Evolutionary conservation across 208 protist genomes (phyloP), one percentile per base, ranked within the genome.

Genomic region (Leishmania tarentolae): DNA sequence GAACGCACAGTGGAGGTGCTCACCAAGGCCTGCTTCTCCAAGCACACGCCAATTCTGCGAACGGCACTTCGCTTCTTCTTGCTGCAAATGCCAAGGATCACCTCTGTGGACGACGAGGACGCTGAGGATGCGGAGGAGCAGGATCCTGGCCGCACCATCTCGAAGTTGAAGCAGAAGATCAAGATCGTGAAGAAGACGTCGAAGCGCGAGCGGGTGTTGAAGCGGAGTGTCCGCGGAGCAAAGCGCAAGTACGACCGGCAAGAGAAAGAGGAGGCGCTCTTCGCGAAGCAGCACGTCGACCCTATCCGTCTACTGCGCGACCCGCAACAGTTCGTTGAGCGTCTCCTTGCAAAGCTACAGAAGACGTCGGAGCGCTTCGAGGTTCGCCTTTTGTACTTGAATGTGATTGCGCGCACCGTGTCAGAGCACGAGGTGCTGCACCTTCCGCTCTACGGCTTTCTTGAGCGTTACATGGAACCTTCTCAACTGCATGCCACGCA

Each of bases 51-150:
- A 13, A 98, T 99, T 78, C 76, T 98, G 3, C 92, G 95, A n/a
- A 98, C 92, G 15, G 95, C 99, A 8, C 86, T 99, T 46, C 91
- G 98, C 50, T 99, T 99, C 80, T 99, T 99, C 80, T 90, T 99
- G 19, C 78, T 98, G 46, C 92, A 97, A 79, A 94, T 96, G 91
- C 91, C 93, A 24, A 96, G 93, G 84, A 88, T 97, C 53, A 83
- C 90, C 0, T 95, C 89, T 0, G 73, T 92, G 21, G 95, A 98
- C 73, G 91, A 98, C 61, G 90, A 91, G 31, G 77, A 89, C 37
- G 91, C 93, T n/a, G 91, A 95, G 40, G 92, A 91, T 31, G 70
- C 59, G 37, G 90, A 95, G 57, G 93, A 96, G 46, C 81, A 78
- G 44, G 95, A 95, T 79, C 94, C 94, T 4, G 93, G 92, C 31